Evolutionary conservation across 176 grass and related monocot species (phyloP), one percentile per base, ranked within the genome.

Genomic region (Microstegium vimineum): DNA sequence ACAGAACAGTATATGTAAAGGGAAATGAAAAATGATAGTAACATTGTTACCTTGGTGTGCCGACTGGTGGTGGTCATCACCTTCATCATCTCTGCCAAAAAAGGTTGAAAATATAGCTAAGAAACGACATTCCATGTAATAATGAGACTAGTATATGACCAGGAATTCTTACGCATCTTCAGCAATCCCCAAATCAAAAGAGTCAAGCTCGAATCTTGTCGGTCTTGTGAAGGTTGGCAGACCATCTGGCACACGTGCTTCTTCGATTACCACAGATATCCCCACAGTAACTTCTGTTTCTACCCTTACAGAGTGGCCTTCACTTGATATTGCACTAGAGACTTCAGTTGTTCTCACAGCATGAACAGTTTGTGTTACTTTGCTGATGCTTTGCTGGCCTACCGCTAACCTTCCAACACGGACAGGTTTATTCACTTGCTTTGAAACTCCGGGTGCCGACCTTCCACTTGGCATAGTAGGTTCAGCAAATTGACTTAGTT

Each of bases 201-300:
- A 88, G 87, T 99, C 96, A 20, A 99, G 96, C 77, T 95, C 93
- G 84, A 95, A 95, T 88, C 80, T 90, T 87, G 83, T 54, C 4
- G 96, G 96, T 78, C 85, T 54, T 3, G 82, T 91, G 81, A 99
- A 88, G 65, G 62, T 71, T 30, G 84, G 68, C 47, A 86, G 73
- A 67, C 78, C 65, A 87, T 33, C 14, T 76, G 59, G 15, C 70
- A 71, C 73, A 46, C 22, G 2, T 70, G 75, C 20, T 73, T 87
- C 87, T 47, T 36, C 71, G 72, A 80, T 42, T 64, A 94, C 89
- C 57, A 83, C 69, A 60, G 83, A 82, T 71, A 27, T 59, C n/a
- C 57, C 57, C 35, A 78, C 51, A 43, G 23, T 80, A 72, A 74
- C 47, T 87, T 84, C 83, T 68, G 67, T 65, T 75, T 69, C 66